Base-by-base conservation (phyloP, 306 rosid species). In the Malus orientalis region DNA sequence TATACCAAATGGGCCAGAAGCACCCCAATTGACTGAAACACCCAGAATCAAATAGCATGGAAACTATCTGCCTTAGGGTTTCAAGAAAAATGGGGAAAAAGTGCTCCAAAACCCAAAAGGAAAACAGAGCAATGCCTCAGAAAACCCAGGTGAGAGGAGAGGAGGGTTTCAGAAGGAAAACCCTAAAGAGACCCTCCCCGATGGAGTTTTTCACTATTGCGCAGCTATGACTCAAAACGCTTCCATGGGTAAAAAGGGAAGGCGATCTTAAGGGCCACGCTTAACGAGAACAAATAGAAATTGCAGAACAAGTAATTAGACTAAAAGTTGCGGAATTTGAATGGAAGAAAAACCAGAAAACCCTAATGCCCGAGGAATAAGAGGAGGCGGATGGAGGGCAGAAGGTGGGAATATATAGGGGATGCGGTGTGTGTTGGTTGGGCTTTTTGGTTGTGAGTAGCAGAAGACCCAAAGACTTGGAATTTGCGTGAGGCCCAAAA, bases 211-310 rank as follows among this genome's bases (percentile, higher is more conserved):
- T 88, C 78, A 73, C 70, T 88, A 45, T 89, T 13, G 93, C 93
- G 92, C 88, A 61, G 88, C 90, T 80, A 89, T 93, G 98, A 88
- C 98, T 91, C 97, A 78, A 93, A 73, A 88, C 91, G 96, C 98
- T 93, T 91, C 87, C 98, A 89, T 78, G 32, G 81, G 27, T 70
- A 7, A 18, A 10, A 49, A 13, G 63, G 91, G 92, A 93, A 93
- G 97, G 98, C 98, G 93, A 93, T 88, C 98, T 91, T 89, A 91
- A 89, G 98, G 95, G 98, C 93, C 32, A 82, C 89, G 93, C 98
- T 80, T 79, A 19, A 29, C 12, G 30, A 65, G 5, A n/a, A 70
- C 16, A 58, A 10, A 22, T 3, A 22, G 11, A 58, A 10, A 49
- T 15, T 2, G 55, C 55, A 59, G 6, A n/a, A 11, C 16, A 22